Base-by-base conservation (phyloP, 2,329 filamentous ascomycete species). In the Botrytis paeoniae region DNA sequence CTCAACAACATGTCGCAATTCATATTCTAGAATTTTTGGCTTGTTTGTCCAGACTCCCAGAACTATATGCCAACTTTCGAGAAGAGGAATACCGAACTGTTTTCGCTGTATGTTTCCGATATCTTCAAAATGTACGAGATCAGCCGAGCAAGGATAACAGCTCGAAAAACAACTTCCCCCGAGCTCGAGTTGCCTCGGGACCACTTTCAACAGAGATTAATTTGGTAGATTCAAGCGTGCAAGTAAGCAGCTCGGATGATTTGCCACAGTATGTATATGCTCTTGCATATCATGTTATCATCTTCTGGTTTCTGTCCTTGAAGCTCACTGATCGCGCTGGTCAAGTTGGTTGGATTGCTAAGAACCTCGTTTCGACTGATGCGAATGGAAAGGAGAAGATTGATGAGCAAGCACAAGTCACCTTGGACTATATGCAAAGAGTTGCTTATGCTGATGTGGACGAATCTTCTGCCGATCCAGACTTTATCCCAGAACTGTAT, bases 1-100 rank as follows among this genome's bases (percentile, higher is more conserved):
- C 96, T 1, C 95, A 97, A 79, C 91, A 94, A 10, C 90, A 95
- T 73, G 92, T 98, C 51, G 94, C 95, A 16, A 92, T 98, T 75
- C 96, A 99, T 80, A 97, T 99, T 74, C 86, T 99, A 68, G 96
- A 99, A 80, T 98, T 99, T 79, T 85, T 99, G n/a, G 93, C 93
- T 16, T 92, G 94, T 68, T 87, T 99, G 41, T 94, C 95, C 70
- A 91, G 95, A 51, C 85, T 98, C 73, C 93, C 93, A 16, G 89
- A 93, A 74, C 87, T 98, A 1, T 97, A 95, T 80, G 90, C 93
- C 80, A 97, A 97, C 79, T 93, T 98, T 80, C 89, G 93, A 69
- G 92, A 97, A 78, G 94, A 97, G 60, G 95, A 98, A 79, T 98
- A 95, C 82, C 93, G 93, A 75, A 94, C 93, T 71, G 93, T 98